Evolutionary conservation across 192 early-diverging fungal species (phyloP).

Genomic region (Coemansia biformis): DNA sequence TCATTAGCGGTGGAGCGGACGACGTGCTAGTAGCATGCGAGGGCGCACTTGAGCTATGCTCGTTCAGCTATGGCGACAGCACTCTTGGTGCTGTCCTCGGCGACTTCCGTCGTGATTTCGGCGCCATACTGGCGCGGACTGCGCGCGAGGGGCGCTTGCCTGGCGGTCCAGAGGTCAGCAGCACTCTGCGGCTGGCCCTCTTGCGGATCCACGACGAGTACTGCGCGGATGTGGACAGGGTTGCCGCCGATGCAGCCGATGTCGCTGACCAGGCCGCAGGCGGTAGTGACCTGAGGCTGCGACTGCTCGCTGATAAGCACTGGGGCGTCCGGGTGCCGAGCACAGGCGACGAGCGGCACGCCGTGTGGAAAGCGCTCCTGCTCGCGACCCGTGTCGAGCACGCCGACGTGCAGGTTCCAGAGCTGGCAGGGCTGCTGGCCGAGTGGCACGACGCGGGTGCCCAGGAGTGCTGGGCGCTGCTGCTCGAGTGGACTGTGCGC

Average conservation of each 20-base stretch:
- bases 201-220: background rate
- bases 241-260: too few species aligned
- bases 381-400: background rate
- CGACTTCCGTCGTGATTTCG: slow-evolving; percentile 9
- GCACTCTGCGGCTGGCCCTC: background rate
- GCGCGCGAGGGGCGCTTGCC: too few species aligned
- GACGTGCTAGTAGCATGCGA: slow-evolving; percentile 3
- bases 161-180: background rate
- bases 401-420: background rate
- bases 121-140: background rate
- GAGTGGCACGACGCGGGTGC: slow-evolving; percentile 6
- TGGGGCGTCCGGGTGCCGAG: slow-evolving; percentile 8
- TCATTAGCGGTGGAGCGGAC: background rate
- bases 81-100: slow-evolving; percentile 11
- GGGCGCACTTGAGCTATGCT: slow-evolving; percentile 20
- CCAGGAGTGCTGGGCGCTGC: slow-evolving; percentile 3
- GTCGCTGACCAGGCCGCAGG: too few species aligned
- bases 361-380: slow-evolving; percentile 6
- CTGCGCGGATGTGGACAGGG: too few species aligned
- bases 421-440: slow-evolving; percentile 16
- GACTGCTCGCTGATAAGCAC: slow-evolving; percentile 21
- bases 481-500: slow-evolving; percentile 18
- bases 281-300: background rate
- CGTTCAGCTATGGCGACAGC: slow-evolving; percentile 23
- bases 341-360: slow-evolving; percentile 1